These are phyloP conservation scores for Aspergillus awamori DNA, from an alignment of 2,329 filamentous ascomycete species.

Conservation along the genomic window DNA sequence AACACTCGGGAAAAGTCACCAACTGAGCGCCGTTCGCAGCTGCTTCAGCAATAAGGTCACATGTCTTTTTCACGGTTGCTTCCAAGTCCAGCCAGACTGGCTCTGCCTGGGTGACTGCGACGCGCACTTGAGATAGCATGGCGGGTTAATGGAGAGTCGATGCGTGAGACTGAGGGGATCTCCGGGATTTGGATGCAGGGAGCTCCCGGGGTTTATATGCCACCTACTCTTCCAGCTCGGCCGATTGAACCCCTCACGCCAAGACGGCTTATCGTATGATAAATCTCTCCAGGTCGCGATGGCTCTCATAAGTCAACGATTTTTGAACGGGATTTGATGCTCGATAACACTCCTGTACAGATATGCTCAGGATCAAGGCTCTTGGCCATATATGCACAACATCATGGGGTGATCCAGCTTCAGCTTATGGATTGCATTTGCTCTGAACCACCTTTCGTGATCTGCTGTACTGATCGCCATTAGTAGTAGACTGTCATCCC, in stretches of 20 bases:
- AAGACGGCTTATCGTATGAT: neutral
- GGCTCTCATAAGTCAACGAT: too few relatives aligned
- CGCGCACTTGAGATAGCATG: slow-evolving; percentile 9
- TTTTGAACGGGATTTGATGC: too few relatives aligned
- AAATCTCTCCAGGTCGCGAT: too few relatives aligned
- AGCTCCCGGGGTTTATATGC: neutral
- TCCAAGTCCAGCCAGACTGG: slow-evolving; percentile 63
- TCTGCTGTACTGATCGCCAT: too few relatives aligned
- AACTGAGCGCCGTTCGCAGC: slow-evolving; percentile 57
- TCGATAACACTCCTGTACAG: too few relatives aligned
- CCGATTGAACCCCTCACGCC: neutral
- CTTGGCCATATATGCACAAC: too few relatives aligned
- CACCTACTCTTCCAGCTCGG: too few relatives aligned
- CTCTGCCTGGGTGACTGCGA: slow-evolving; percentile 53
- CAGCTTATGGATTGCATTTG: too few relatives aligned
- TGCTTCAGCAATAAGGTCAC: slow-evolving; percentile 59
- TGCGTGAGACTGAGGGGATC: neutral
- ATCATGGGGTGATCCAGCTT: too few relatives aligned
- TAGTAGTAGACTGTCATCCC: too few relatives aligned
- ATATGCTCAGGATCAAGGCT: too few relatives aligned
- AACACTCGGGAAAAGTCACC: slow-evolving; percentile 58
- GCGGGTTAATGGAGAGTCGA: neutral
- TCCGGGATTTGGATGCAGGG: neutral
- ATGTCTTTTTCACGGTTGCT: slow-evolving; percentile 59
- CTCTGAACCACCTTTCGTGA: too few relatives aligned